Conservation (phyloP, 2,329 filamentous ascomycete genomes). For the Canariomyces notabilis region DNA sequence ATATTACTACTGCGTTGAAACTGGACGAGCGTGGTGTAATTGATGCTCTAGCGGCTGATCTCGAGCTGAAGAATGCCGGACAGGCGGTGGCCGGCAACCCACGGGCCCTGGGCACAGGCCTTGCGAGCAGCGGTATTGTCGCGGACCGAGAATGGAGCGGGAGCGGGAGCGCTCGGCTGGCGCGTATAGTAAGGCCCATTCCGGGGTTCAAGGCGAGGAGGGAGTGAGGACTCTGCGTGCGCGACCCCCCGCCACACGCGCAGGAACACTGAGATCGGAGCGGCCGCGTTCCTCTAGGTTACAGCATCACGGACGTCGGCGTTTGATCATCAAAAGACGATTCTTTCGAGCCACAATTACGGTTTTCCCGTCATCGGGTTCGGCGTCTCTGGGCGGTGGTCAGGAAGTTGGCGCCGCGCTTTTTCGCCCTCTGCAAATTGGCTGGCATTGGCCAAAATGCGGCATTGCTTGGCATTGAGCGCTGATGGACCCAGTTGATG, state of each 20-base stretch:
- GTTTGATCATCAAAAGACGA: constrained; percentile 6
- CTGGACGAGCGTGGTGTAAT: not conserved
- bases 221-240: not conserved
- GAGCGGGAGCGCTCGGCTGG: constrained; percentile 15
- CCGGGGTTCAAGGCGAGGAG: constrained; percentile 3
- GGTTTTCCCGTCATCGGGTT: constrained; percentile 11
- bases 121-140: constrained; percentile 1
- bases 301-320: constrained; percentile 15
- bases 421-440: not conserved
- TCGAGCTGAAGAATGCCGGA: constrained; percentile 6
- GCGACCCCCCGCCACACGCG: constrained; percentile 6
- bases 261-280: constrained; percentile 2
- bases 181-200: constrained; percentile 15
- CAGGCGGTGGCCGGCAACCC: not conserved
- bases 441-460: too few species aligned
- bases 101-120: not conserved
- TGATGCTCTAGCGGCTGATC: not conserved
- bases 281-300: not conserved
- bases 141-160: constrained; percentile 18
- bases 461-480: not conserved
- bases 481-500: not conserved
- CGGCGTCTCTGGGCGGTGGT: constrained; percentile 1
- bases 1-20: not conserved
- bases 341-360: not conserved
- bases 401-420: not conserved